Evolutionary conservation across 164 flowering plant genomes (phyloP).

Genomic region (Piper betle): DNA sequence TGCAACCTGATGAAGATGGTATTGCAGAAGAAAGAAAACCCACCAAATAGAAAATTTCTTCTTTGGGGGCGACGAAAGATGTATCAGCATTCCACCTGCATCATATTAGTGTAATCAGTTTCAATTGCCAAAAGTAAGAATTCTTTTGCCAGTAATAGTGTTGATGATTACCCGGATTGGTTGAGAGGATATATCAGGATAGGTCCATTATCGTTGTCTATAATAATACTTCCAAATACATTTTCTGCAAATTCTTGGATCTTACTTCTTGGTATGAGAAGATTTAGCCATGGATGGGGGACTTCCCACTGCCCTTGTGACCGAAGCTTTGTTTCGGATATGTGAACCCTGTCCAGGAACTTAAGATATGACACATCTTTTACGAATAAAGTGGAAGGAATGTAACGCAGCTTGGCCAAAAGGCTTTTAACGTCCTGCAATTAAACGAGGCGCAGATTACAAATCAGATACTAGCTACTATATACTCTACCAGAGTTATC

Average conservation of each 20-base stretch:
- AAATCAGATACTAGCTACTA: neutral
- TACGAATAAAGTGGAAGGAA: constrained; percentile 52
- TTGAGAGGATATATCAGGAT: constrained; percentile 80
- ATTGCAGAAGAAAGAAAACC: constrained; percentile 68
- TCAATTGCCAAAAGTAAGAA: neutral
- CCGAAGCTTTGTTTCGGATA: constrained; percentile 55
- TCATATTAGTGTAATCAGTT: neutral
- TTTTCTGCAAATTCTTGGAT: constrained; percentile 49
- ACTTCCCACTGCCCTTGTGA: constrained; percentile 75
- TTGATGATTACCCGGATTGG: constrained; percentile 47
- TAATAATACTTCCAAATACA: constrained; percentile 72
- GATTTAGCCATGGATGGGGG: constrained; percentile 96
- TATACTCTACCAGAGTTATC: neutral
- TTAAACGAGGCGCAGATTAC: constrained; percentile 2
- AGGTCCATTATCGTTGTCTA: constrained; percentile 63
- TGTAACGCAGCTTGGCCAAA: constrained; percentile 47
- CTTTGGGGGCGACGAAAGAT: constrained; percentile 74
- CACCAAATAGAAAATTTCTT: constrained; percentile 65
- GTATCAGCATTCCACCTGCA: constrained; percentile 72
- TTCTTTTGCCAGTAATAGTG: neutral
- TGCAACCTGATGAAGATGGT: constrained; percentile 42
- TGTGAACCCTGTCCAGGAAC: constrained; percentile 80
- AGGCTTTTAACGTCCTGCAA: constrained; percentile 49
- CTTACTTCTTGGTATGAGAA: constrained; percentile 59
- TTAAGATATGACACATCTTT: constrained; percentile 68